A percentile compares a stretch with the other conserved stretches of the same genome.
phyloP scores from a whole-genome alignment of 2,329 filamentous ascomycete species.

The Knufia fluminis region DNA sequence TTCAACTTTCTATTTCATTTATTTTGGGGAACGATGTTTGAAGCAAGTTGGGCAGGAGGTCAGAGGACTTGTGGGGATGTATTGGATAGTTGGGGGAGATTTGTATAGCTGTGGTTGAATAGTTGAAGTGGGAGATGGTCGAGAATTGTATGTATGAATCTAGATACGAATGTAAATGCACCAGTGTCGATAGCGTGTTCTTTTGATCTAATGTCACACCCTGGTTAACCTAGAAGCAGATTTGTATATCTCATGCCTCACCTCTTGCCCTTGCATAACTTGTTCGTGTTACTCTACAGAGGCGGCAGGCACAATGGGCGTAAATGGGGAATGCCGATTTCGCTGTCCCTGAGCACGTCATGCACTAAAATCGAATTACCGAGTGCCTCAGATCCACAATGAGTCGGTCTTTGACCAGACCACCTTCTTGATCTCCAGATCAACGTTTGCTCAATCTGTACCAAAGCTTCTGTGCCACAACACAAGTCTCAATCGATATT shows the following conservation, averaged over 20 bases:
- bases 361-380: neutral
- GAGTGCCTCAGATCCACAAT: neutral
- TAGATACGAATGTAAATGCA: constrained; percentile 4
- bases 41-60: neutral
- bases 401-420: neutral
- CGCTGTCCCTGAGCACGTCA: constrained; percentile 9
- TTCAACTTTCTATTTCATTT: constrained; percentile 5
- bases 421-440: neutral
- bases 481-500: neutral
- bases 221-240: too few species aligned
- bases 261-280: neutral
- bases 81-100: neutral
- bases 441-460: neutral
- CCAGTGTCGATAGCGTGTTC: neutral
- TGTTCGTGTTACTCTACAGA: too few species aligned
- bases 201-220: neutral
- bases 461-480: too few species aligned
- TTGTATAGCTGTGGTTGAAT: constrained; percentile 2
- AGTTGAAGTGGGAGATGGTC: neutral
- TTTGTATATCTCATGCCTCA: too few species aligned
- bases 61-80: neutral
- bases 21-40: constrained; percentile 2
- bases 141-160: constrained; percentile 6
- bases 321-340: neutral
- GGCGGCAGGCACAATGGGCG: too few species aligned